Percentiles rank a stretch among this genome's conserved stretches.
Evolutionary conservation across 495 filamentous ascomycete species (phyloP).

Genomic region (Penicillium fimorum): DNA sequence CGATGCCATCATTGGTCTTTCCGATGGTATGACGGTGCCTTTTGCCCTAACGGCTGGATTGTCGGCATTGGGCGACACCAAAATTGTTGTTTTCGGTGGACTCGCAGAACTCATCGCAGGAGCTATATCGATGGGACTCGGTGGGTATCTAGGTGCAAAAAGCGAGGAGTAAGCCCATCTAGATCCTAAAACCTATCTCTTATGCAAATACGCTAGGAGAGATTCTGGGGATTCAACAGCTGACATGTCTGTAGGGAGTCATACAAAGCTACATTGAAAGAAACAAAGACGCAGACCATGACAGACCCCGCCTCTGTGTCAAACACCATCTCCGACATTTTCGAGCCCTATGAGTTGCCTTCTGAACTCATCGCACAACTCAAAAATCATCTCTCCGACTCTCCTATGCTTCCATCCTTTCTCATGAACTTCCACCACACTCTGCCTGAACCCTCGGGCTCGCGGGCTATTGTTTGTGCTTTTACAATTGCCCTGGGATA

Average conservation of each 20-base stretch:
- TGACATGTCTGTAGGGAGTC: constrained; percentile 41
- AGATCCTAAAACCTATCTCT: background rate
- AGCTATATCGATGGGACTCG: constrained; percentile 59
- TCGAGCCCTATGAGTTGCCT: constrained; percentile 56
- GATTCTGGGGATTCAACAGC: background rate
- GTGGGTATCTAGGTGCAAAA: constrained; percentile 64
- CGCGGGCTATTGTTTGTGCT: constrained; percentile 57
- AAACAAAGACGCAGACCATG: constrained; percentile 43
- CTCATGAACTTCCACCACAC: constrained; percentile 60
- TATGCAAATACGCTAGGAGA: background rate
- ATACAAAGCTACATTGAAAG: constrained; percentile 49
- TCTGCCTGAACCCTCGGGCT: constrained; percentile 48
- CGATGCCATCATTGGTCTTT: constrained; percentile 60
- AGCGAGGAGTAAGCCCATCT: constrained; percentile 57
- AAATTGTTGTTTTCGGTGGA: constrained; percentile 57
- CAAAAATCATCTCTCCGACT: constrained; percentile 46
- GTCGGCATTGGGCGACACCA: constrained; percentile 53
- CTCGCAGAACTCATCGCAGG: constrained; percentile 58
- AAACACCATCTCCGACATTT: constrained; percentile 48
- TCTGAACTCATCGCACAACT: constrained; percentile 43
- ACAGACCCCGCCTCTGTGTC: constrained; percentile 38
- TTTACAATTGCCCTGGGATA: constrained; percentile 69
- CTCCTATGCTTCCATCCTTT: constrained; percentile 51
- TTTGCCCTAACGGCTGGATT: constrained; percentile 59
- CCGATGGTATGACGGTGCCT: constrained; percentile 60